A percentile compares a stretch with the other conserved stretches of the same genome.
Evolutionary conservation across 352 stramenopile species (phyloP).

Genomic region (Pythium dissotocum): DNA sequence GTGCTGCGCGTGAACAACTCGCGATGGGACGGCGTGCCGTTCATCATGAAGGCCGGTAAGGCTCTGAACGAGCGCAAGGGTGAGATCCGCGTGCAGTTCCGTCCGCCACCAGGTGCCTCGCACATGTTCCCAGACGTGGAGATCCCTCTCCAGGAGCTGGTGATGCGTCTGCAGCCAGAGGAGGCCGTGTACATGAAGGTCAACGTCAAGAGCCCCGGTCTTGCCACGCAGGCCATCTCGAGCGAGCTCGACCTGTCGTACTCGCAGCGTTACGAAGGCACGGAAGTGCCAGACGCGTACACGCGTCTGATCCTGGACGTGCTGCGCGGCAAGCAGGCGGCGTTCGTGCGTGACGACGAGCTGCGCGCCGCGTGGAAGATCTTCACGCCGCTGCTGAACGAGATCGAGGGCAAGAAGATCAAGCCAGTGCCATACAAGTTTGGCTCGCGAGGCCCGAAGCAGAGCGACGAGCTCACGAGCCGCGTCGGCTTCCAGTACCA

Average conservation of each 20-base stretch:
- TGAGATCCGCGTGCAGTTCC: constrained; percentile 98
- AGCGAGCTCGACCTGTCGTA: constrained; percentile 98
- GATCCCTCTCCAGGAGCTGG: constrained; percentile 94
- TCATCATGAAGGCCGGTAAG: constrained; percentile 99
- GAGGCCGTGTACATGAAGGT: constrained; percentile 97
- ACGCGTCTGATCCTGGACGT: constrained; percentile 97
- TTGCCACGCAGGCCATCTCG: constrained; percentile 90
- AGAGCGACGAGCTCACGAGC: constrained; percentile 83
- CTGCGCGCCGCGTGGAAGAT: constrained; percentile 96
- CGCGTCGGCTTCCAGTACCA: constrained; percentile 81
- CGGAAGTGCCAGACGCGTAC: constrained; percentile 96
- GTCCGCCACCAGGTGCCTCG: constrained; percentile 84
- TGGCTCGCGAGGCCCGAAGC: constrained; percentile 91
- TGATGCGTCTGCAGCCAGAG: constrained; percentile 96
- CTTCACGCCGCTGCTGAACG: constrained; percentile 97
- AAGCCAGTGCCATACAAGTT: constrained; percentile 92
- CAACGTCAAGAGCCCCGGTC: constrained; percentile 95
- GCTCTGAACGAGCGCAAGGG: constrained; percentile 97
- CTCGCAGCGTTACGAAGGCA: constrained; percentile 80
- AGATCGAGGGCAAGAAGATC: constrained; percentile 93
- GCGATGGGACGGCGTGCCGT: constrained; percentile 96
- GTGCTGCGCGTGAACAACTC: constrained; percentile 94
- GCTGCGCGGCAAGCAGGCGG: constrained; percentile 92
- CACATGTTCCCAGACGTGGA: constrained; percentile 91
- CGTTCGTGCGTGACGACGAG: constrained; percentile 98